Percentiles rank a stretch among this genome's conserved stretches.
Conservation (phyloP, 345 rosid species). For the Populus euphratica region DNA sequence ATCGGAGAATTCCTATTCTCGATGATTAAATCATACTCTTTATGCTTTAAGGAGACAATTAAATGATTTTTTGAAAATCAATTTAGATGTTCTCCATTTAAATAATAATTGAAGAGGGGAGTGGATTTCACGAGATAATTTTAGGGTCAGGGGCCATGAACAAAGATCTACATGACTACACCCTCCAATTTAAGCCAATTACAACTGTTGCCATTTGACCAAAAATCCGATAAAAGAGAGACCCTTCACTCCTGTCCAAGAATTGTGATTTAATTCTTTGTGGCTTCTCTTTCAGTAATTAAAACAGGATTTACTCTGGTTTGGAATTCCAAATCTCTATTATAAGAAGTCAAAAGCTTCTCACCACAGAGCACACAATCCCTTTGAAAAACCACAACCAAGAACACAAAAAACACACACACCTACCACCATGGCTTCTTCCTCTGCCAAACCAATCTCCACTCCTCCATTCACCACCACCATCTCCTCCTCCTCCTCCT, state of each 20-base stretch:
- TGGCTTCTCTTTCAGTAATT: neutral
- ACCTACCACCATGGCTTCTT: neutral
- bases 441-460: constrained; percentile 6
- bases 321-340: neutral
- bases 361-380: neutral
- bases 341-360: neutral
- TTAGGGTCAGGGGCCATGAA: too few relatives aligned
- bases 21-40: too few relatives aligned
- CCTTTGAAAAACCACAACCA: neutral
- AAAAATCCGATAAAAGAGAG: neutral
- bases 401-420: neutral
- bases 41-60: too few relatives aligned
- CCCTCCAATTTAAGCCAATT: neutral
- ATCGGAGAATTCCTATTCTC: too few relatives aligned
- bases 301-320: neutral
- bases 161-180: too few relatives aligned
- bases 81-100: too few relatives aligned
- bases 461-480: neutral
- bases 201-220: too few relatives aligned
- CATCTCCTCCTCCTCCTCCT: constrained; percentile 3
- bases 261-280: neutral
- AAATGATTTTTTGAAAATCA: too few relatives aligned
- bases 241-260: neutral
- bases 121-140: too few relatives aligned
- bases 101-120: too few relatives aligned